Evolutionary conservation across 1,284 basidiomycete species (phyloP).

Genomic region (Ganoderma multipileum): DNA sequence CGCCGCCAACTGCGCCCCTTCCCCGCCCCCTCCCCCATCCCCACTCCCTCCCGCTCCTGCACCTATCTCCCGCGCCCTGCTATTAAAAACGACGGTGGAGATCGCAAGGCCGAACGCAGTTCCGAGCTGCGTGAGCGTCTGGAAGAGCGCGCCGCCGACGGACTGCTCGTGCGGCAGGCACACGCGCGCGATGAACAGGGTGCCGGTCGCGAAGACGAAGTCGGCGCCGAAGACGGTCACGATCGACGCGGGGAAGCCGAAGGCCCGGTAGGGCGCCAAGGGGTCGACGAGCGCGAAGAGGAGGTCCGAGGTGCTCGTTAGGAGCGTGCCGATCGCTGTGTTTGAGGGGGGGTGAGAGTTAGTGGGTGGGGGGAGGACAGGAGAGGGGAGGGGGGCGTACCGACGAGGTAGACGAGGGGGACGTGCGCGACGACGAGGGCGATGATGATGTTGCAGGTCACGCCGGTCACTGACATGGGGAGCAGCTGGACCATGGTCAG

Average conservation of each 20-base stretch:
- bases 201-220: slow-evolving; percentile 79
- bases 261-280: slow-evolving; percentile 75
- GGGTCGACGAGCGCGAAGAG: slow-evolving; percentile 78
- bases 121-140: slow-evolving; percentile 81
- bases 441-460: slow-evolving; percentile 74
- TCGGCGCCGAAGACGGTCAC: slow-evolving; percentile 80
- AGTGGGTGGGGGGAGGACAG: not conserved
- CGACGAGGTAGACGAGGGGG: slow-evolving; percentile 60
- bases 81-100: slow-evolving; percentile 75
- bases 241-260: slow-evolving; percentile 80
- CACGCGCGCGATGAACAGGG: slow-evolving; percentile 80
- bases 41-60: too few relatives aligned
- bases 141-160: slow-evolving; percentile 79
- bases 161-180: slow-evolving; percentile 78
- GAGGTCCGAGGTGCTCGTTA: slow-evolving; percentile 71
- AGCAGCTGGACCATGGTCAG: slow-evolving; percentile 79
- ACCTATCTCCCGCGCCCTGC: slow-evolving; percentile 40
- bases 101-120: slow-evolving; percentile 79
- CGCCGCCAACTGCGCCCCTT: slow-evolving; percentile 49
- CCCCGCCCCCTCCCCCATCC: too few relatives aligned
- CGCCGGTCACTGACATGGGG: slow-evolving; percentile 78
- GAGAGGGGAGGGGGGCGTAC: slow-evolving; percentile 44
- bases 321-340: slow-evolving; percentile 59
- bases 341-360: not conserved
- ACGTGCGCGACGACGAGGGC: slow-evolving; percentile 65